phyloP scores from a whole-genome alignment of 1,139 yeast genomes.

The Blastobotrys capitulatus region DNA sequence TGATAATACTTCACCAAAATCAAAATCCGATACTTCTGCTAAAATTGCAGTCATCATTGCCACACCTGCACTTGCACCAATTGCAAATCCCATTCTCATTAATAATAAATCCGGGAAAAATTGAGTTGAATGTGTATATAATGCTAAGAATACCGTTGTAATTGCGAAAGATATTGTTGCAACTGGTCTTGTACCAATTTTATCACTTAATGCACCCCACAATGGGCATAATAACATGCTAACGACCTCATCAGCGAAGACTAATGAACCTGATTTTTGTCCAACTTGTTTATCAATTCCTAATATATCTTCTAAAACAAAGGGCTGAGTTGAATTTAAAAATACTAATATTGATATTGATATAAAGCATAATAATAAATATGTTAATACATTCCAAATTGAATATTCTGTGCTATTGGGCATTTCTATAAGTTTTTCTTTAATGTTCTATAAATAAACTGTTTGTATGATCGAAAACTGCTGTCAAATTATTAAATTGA shows the following conservation, averaged over 20 bases:
- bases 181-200: slow-evolving; percentile 51
- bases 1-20: neutral
- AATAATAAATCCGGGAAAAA: slow-evolving; percentile 49
- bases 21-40: slow-evolving; percentile 47
- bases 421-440: too few species aligned
- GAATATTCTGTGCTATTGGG: slow-evolving; percentile 2
- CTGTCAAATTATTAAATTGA: too few species aligned
- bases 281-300: slow-evolving; percentile 48
- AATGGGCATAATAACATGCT: slow-evolving; percentile 55
- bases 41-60: slow-evolving; percentile 47
- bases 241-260: slow-evolving; percentile 57
- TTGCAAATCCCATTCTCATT: slow-evolving; percentile 51
- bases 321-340: slow-evolving; percentile 62
- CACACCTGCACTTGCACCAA: slow-evolving; percentile 49
- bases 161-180: slow-evolving; percentile 45
- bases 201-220: slow-evolving; percentile 59
- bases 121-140: slow-evolving; percentile 43
- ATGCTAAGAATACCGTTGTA: slow-evolving; percentile 43
- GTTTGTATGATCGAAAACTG: too few species aligned
- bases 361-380: slow-evolving; percentile 40
- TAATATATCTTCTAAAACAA: slow-evolving; percentile 53
- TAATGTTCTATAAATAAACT: too few species aligned
- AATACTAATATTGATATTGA: slow-evolving; percentile 62
- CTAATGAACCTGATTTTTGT: slow-evolving; percentile 52
- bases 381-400: slow-evolving; percentile 21